Evolutionary conservation across 2,329 filamentous ascomycete species (phyloP), one percentile per base, ranked within the genome.

Genomic region (Ambrosiella cleistominuta): DNA sequence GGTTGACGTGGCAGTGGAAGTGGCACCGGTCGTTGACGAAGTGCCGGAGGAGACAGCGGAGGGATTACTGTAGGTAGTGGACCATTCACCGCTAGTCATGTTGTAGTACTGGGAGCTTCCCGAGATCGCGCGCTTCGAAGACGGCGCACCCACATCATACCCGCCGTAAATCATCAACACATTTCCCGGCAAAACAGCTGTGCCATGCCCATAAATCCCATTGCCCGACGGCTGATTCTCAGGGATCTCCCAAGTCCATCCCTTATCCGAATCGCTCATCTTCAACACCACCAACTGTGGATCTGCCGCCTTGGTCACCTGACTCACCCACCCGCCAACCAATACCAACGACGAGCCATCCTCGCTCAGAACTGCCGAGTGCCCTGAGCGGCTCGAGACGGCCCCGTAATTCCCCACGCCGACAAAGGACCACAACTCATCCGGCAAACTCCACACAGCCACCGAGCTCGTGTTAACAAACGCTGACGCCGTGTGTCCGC

Each of bases 401-500:
- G 69, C 69, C 1, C 65, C 60, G 1, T 55, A 12, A 7, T 61
- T 39, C 47, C 62, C 64, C 0, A 67, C 62, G 1, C 77, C 74
- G 35, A 94, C 73, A 67, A 91, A 96, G 36, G 81, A 84, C 91
- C 91, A 97, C 57, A 79, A 83, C 66, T 89, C 82, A 65, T 94
- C 85, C 0, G 91, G 91, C 6, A 96, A 73, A 57, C 82, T 90
- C 75, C 90, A 95, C 1, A 96, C 73, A 0, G 89, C 91, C 1
- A 91, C 80, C 49, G 88, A 87, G 59, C 88, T 94, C 85, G 95
- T 96, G 68, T 96, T 95, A 71, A 96, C 83, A 66, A 95, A 96
- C 0, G 89, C 90, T 13, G 74, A 70, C 63, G 81, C 75, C 0
- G 89, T 95, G 67, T 96, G 89, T 0, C 91, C 91, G 45, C 90